Conservation (phyloP, 2,329 filamentous ascomycete species). For the Aspergillus fumigatiaffinis region DNA sequence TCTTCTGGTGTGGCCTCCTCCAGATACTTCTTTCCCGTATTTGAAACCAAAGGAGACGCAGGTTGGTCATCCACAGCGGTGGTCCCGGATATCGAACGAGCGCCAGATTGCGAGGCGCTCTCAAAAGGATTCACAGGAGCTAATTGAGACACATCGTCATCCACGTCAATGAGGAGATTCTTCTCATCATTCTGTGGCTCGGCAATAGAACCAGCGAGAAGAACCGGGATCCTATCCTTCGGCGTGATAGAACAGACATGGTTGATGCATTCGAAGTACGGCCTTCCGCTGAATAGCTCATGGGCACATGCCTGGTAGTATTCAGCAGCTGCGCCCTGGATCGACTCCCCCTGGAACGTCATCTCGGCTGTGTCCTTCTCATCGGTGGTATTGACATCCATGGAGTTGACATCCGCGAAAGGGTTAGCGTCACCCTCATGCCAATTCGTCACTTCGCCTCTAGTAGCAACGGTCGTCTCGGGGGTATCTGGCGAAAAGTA, state of each 20-base stretch:
- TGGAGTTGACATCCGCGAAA: slow-evolving; percentile 12
- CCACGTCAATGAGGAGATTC: slow-evolving; percentile 17
- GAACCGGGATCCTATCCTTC: slow-evolving; percentile 14
- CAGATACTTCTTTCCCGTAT: neutral
- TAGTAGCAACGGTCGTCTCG: slow-evolving; percentile 15
- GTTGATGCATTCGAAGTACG: slow-evolving; percentile 43
- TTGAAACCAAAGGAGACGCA: neutral
- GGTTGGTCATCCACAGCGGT: slow-evolving; percentile 4
- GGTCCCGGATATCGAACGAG: neutral
- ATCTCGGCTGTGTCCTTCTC: slow-evolving; percentile 11
- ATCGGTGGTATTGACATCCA: slow-evolving; percentile 2
- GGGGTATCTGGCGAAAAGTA: slow-evolving; percentile 30
- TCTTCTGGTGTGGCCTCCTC: neutral
- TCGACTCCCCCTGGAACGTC: slow-evolving; percentile 21
- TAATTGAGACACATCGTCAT: slow-evolving; percentile 8
- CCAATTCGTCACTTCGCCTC: slow-evolving; percentile 15
- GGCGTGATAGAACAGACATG: slow-evolving; percentile 40
- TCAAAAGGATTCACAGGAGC: neutral
- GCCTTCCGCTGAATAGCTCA: slow-evolving; percentile 38
- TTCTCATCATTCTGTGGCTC: neutral
- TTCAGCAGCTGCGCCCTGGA: slow-evolving; percentile 37
- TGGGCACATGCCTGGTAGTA: slow-evolving; percentile 45
- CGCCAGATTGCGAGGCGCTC: neutral
- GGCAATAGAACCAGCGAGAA: neutral
- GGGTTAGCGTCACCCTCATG: slow-evolving; percentile 14